These are phyloP conservation scores for Pseudozyma pruni DNA, from an alignment of 1,284 basidiomycete genomes.

Conservation along the genomic window DNA sequence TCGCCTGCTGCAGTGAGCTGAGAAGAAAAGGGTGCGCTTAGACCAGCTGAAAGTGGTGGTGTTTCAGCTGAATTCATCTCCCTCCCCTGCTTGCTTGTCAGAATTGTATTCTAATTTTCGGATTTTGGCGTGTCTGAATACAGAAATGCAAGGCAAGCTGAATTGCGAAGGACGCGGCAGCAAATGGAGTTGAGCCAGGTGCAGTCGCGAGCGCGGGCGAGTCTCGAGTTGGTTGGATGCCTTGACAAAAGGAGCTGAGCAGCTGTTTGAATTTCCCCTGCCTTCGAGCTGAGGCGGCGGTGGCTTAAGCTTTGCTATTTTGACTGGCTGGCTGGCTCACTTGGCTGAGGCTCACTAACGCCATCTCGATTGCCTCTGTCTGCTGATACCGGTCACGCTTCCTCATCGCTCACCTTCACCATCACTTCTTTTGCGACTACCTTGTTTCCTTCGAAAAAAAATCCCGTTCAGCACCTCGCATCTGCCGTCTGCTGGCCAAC, in stretches of 20 bases:
- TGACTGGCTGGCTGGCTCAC: slow-evolving; percentile 6
- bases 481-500: background rate
- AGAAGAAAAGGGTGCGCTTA: slow-evolving; percentile 16
- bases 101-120: slow-evolving; percentile 1
- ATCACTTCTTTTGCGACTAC: background rate
- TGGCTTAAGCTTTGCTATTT: background rate
- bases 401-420: background rate
- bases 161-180: too few species aligned
- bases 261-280: background rate
- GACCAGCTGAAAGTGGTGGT: slow-evolving; percentile 5
- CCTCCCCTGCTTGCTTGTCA: background rate
- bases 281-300: background rate
- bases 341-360: slow-evolving; percentile 3
- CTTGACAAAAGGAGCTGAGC: background rate
- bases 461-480: background rate
- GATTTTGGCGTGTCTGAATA: slow-evolving; percentile 12
- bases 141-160: background rate
- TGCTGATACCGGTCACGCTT: background rate
- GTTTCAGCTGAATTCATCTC: too few species aligned
- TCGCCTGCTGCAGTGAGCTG: background rate
- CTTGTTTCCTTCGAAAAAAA: background rate
- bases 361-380: background rate
- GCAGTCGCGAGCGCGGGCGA: too few species aligned
- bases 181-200: too few species aligned
- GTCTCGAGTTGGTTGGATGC: background rate